Evolutionary conservation across 2,329 filamentous ascomycete species (phyloP), one percentile per base, ranked within the genome.

Genomic region (Claviceps capensis): DNA sequence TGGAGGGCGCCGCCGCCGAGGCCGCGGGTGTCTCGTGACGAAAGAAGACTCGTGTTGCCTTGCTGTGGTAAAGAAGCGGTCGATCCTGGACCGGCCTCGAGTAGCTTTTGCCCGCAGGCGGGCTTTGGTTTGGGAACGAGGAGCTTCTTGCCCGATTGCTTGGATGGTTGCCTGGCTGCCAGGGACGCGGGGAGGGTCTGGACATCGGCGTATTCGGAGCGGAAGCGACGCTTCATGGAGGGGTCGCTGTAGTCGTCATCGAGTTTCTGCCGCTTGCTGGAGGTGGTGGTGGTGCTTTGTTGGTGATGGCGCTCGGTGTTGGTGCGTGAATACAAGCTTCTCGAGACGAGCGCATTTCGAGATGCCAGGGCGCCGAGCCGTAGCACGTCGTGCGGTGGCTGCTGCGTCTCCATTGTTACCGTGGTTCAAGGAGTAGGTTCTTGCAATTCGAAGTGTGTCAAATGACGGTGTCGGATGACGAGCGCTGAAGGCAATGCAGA

Each of bases 151-250:
- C 60, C 61, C 2, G 60, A 56, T 48, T 66, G 59, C 40, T 62
- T 65, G 8, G 61, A 79, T 14, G 85, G 83, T 66, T 90, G 85
- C 65, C 90, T 93, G 22, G 86, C 83, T 38, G 86, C 86, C 19
- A 96, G 76, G 1, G 80, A 80, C 22, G 84, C 79, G 5, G 90
- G 90, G 3, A 96, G 76, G 56, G 85, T 83, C 63, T 82, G 80
- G 22, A 93, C 83, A 62, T 83, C 74, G 59, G 82, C 78, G 67
- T 95, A 96, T 71, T 96, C 89, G 62, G 73, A 74, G 50, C 76
- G 75, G 63, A 86, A 81, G 47, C 83, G 79, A 51, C 61, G 62
- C 59, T 69, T 67, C 56, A 67, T 56, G 51, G 63, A 56, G 48
- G 63, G 58, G 47, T 68, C 66, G 51, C 65, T 61, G 55, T 59